phyloP scores from a whole-genome alignment of 2,329 filamentous ascomycete genomes.

The Penicillium palitans region DNA sequence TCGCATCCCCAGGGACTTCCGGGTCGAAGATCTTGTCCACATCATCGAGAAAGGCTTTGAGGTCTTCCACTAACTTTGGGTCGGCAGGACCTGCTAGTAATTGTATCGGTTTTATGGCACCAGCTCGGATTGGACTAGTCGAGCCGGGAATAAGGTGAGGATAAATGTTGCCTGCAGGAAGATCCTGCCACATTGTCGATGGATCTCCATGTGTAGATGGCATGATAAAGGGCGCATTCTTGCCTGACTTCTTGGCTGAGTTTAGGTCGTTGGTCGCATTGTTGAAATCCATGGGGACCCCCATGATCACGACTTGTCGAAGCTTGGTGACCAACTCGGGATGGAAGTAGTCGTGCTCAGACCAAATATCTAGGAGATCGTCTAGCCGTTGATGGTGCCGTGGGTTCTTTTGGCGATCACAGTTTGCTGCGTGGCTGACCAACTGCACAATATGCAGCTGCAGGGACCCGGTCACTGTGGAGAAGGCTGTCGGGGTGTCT shows the following conservation, averaged over 20 bases:
- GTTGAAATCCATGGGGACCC: constrained; percentile 31
- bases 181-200: constrained; percentile 73
- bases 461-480: constrained; percentile 56
- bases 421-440: constrained; percentile 56
- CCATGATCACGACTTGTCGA: constrained; percentile 54
- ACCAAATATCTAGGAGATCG: constrained; percentile 69
- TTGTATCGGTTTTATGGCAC: constrained; percentile 69
- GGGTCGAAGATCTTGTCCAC: constrained; percentile 68
- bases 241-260: constrained; percentile 48
- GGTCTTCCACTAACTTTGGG: constrained; percentile 62
- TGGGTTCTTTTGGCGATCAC: constrained; percentile 58
- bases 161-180: constrained; percentile 79
- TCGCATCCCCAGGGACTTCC: constrained; percentile 51
- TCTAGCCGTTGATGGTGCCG: constrained; percentile 67
- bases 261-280: constrained; percentile 27
- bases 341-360: constrained; percentile 63
- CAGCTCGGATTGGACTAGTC: constrained; percentile 69
- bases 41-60: constrained; percentile 69
- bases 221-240: constrained; percentile 65
- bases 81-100: constrained; percentile 69
- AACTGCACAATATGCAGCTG: constrained; percentile 63
- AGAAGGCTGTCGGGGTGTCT: constrained; percentile 44
- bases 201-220: constrained; percentile 76
- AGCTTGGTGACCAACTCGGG: constrained; percentile 58
- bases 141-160: constrained; percentile 77